phyloP scores from a whole-genome alignment of 352 stramenopile genomes.

The Elongisporangium senticosum region DNA sequence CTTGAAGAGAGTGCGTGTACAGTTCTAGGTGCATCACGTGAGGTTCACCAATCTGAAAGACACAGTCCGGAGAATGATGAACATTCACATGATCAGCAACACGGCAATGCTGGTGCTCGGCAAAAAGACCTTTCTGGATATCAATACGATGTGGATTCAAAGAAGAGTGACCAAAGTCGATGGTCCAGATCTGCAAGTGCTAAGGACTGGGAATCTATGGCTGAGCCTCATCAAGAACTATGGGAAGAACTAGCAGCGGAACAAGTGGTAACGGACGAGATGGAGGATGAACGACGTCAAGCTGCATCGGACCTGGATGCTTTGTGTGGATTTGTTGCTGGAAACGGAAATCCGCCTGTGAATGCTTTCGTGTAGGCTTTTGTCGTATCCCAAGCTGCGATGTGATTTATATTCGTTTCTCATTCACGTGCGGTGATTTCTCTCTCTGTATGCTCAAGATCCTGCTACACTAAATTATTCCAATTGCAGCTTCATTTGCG shows the following conservation, averaged over 20 bases:
- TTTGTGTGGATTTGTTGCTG: constrained; percentile 13
- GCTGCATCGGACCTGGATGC: constrained; percentile 13
- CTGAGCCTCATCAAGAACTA: constrained; percentile 25
- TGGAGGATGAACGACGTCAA: constrained; percentile 7
- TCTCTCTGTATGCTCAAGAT: neutral
- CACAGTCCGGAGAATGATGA: neutral
- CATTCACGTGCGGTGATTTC: neutral
- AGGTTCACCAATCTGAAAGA: neutral
- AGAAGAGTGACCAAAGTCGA: constrained; percentile 14
- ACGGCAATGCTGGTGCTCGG: constrained; percentile 1
- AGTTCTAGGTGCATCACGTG: constrained; percentile 9
- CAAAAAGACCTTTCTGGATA: constrained; percentile 12
- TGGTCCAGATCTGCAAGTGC: constrained; percentile 22
- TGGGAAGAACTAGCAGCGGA: constrained; percentile 32
- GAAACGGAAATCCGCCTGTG: constrained; percentile 8
- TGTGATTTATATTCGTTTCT: neutral
- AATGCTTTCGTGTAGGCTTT: constrained; percentile 12
- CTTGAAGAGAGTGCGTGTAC: constrained; percentile 21
- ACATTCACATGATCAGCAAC: neutral
- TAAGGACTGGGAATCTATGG: constrained; percentile 25
- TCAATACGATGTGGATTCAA: constrained; percentile 20
- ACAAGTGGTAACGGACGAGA: constrained; percentile 3
- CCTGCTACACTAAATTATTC: neutral
- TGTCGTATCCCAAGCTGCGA: constrained; percentile 1
- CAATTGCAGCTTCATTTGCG: neutral